Evolutionary conservation across 352 stramenopile species (phyloP), one percentile per base, ranked within the genome.

Genomic region (Phytopythium montanum): DNA sequence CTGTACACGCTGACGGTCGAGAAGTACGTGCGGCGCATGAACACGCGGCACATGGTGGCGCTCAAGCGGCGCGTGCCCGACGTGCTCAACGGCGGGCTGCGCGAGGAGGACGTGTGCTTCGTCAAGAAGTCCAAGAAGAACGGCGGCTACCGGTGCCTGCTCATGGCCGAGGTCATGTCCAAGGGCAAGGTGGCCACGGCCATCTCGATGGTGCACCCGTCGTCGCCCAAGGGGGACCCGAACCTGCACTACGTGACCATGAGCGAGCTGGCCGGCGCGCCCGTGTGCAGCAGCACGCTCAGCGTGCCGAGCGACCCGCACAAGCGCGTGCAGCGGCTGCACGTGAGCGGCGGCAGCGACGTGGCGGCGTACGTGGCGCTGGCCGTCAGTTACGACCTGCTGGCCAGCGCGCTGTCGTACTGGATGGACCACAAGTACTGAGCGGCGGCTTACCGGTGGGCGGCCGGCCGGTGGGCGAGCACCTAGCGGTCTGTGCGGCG

Each of bases 101-200:
- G 81, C 23, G 68, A 87, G 48, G 85, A 94, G 62, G 80, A 81
- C 65, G 75, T 94, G 54, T 90, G 82, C 59, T 90, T 91, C 45
- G 77, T 94, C 44, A 86, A 87, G 61, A 92, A 92, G 54, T 87
- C 74, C 12, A 88, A 87, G 72, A 74, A 73, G 38, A 60, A 68
- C 41, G 72, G 72, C 10, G 70, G 77, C 21, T 92, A 92, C 62
- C 75, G 81, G 34, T 91, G 81, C 58, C 53, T 92, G 54, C 77
- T 94, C 52, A 87, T 90, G 72, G 86, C 79, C 45, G 85, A 94
- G 62, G 72, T 94, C 7, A 88, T 94, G 53, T 90, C 81, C 34
- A 79, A 83, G 29, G 85, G 85, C 33, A 88, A 88, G 46, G 78
- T 90, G 55, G 90, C 82, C 45, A 94, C 81, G 39, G 76, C 81